Base-by-base conservation (phyloP, 2,329 filamentous ascomycete species). In the Fusarium caatingaense region DNA sequence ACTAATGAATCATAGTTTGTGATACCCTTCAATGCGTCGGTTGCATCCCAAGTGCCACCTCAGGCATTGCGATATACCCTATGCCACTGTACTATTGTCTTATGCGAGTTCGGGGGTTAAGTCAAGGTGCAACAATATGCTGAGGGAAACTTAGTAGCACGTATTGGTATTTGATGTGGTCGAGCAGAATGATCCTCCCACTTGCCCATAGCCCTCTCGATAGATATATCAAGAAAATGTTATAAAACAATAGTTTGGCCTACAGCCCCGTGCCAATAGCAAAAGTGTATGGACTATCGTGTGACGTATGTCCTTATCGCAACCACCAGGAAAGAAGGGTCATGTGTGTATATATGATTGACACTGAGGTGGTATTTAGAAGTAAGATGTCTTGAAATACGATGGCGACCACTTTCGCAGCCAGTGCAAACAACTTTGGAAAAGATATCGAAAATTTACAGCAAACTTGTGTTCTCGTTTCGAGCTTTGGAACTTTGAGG, bases 1-100 rank as follows among this genome's bases (percentile, higher is more conserved):
- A 56, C 40, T 70, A 25, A 69, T 30, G 15, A 4, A 8, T 13
- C 44, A n/a, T 15, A 69, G 66, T 59, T 68, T 42, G 23, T 67
- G 23, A 63, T 61, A 57, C 50, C 60, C 58, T 25, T 54, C 32
- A 49, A 27, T 62, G 23, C 16, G 42, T 20, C 27, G 20, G 25
- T 20, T 18, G 13, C 8, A 18, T 30, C 21, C 20, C 8, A 16
- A 20, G 34, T 57, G n/a, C 21, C 28, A 32, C 41, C 32, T 23
- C 45, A 37, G n/a, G 20, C 20, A 32, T 18, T 37, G 21, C 47
- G 25, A 20, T 34, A n/a, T 37, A 37, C 10, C n/a, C 13, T 23
- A 57, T 40, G 15, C 8, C 23, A 18, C 37, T 47, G 16, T 9
- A 30, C 11, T 23, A 34, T 32, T 30, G 15, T 47, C 21, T 47